Evolutionary conservation across 352 stramenopile genomes (phyloP).

Genomic region (Elongisporangium senticosum): DNA sequence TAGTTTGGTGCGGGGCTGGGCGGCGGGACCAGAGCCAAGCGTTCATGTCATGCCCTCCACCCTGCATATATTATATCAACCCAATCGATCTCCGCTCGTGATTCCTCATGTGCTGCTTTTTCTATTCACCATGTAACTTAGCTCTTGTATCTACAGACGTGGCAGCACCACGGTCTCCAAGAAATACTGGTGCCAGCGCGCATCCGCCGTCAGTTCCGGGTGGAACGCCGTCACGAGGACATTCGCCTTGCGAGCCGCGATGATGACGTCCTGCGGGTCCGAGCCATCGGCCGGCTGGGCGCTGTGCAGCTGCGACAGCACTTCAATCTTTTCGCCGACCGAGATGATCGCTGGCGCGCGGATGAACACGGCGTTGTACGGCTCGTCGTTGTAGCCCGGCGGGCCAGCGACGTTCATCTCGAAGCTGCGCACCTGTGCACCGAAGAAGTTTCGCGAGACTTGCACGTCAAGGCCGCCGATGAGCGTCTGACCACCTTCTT

Average conservation of each 20-base stretch:
- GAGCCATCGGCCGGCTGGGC: constrained; percentile 68
- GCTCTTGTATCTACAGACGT: constrained; percentile 21
- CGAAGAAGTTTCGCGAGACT: constrained; percentile 97
- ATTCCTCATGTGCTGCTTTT: not conserved
- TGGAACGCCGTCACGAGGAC: constrained; percentile 95
- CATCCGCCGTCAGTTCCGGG: constrained; percentile 92
- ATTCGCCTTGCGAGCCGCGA: constrained; percentile 79
- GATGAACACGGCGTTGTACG: constrained; percentile 96
- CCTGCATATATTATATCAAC: not conserved
- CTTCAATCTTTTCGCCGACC: constrained; percentile 82
- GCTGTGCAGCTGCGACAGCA: constrained; percentile 86
- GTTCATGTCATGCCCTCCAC: no score
- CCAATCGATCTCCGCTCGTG: not conserved
- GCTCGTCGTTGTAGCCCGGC: constrained; percentile 41
- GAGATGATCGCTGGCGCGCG: constrained; percentile 94
- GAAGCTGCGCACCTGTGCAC: constrained; percentile 87
- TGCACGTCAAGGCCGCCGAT: constrained; percentile 94
- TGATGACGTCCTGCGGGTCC: constrained; percentile 76
- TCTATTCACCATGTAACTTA: constrained; percentile 2
- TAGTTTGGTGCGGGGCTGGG: constrained; percentile 13
- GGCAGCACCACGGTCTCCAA: constrained; percentile 64
- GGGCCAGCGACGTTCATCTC: constrained; percentile 61
- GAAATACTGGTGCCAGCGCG: constrained; percentile 95
- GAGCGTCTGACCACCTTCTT: constrained; percentile 90
- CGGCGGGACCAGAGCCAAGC: not conserved